Percentiles rank a stretch among this genome's conserved stretches.
Evolutionary conservation across 2,329 filamentous ascomycete genomes (phyloP).

Genomic region (Stagonosporopsis chrysanthemi): DNA sequence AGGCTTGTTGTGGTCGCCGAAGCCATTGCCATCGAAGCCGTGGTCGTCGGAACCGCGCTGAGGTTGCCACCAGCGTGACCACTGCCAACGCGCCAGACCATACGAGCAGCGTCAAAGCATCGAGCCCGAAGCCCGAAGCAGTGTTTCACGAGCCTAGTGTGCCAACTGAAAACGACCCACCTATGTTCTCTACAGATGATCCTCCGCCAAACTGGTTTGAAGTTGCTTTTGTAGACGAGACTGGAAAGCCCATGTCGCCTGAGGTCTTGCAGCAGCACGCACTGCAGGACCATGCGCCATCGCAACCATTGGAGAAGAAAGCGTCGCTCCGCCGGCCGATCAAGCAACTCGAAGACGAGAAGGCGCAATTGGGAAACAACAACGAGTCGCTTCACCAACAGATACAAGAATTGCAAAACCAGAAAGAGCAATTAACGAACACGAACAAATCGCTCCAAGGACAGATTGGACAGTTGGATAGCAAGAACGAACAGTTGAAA

Average conservation of each 20-base stretch:
- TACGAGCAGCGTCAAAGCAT: neutral
- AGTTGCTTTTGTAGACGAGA: neutral
- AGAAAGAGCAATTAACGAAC: too few relatives aligned
- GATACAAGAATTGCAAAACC: neutral
- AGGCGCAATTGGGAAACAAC: neutral
- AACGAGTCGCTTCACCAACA: neutral
- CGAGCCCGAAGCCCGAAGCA: neutral
- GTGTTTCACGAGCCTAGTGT: neutral
- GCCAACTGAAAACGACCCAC: neutral
- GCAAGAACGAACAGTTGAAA: neutral
- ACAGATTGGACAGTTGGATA: neutral
- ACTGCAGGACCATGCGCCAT: neutral
- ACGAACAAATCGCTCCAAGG: neutral
- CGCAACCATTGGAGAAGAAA: neutral
- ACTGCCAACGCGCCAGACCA: neutral
- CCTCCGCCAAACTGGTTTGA: neutral
- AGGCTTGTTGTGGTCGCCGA: neutral
- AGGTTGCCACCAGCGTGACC: neutral
- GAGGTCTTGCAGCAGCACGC: neutral
- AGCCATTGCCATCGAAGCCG: neutral
- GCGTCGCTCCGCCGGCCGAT: neutral
- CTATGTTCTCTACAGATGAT: neutral
- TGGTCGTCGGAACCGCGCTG: neutral
- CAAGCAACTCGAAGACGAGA: too few relatives aligned
- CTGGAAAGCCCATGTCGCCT: neutral